These are phyloP conservation scores for Cruciata laevipes DNA, from an alignment of 257 asterid genomes.

Conservation along the genomic window DNA sequence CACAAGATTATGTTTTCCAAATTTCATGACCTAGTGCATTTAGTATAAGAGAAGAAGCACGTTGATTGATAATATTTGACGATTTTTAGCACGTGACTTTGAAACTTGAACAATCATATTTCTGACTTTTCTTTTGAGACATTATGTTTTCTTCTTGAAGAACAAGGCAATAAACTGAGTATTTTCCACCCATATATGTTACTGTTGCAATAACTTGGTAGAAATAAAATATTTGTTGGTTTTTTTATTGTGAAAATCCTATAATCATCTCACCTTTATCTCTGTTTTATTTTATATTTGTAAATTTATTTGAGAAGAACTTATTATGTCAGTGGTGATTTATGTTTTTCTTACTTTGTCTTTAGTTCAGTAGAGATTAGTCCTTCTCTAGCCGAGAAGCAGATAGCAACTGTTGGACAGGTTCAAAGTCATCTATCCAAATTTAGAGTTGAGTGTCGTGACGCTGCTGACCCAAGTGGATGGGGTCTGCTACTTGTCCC, in stretches of 20 bases:
- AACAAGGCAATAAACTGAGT: not conserved
- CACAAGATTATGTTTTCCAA: not conserved
- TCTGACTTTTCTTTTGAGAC: not conserved
- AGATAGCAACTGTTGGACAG: constrained; percentile 73
- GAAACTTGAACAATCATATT: not conserved
- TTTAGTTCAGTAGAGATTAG: constrained; percentile 97
- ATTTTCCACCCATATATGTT: not conserved
- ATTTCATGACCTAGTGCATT: not conserved
- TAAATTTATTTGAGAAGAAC: constrained; percentile 1
- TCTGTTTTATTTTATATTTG: not conserved
- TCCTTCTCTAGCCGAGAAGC: constrained; percentile 83
- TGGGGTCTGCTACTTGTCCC: constrained; percentile 58
- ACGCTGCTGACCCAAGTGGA: constrained; percentile 85
- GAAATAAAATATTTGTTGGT: not conserved
- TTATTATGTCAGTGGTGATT: constrained; percentile 1
- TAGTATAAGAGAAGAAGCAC: not conserved
- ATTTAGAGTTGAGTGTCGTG: constrained; percentile 85
- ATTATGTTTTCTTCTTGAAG: not conserved
- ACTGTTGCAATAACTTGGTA: not conserved
- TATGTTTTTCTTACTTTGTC: constrained; percentile 11
- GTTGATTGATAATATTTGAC: not conserved
- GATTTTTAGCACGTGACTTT: not conserved
- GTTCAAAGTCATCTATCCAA: constrained; percentile 62
- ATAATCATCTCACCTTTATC: not conserved
- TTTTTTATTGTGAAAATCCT: not conserved